phyloP scores from a whole-genome alignment of 495 filamentous ascomycete genomes.

The Penicillium desertorum region DNA sequence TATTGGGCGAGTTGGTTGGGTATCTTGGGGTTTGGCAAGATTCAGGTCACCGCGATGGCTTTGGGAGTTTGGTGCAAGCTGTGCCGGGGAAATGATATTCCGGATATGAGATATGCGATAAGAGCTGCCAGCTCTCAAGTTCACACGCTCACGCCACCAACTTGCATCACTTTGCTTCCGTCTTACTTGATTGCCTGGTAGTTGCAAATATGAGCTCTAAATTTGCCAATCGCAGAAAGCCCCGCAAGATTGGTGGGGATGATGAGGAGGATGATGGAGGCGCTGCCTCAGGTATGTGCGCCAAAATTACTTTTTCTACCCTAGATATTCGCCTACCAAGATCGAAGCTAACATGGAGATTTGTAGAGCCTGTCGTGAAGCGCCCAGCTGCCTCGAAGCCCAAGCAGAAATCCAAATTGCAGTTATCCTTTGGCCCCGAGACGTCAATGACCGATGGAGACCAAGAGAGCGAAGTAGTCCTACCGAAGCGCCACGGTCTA shows the following conservation, averaged over 20 bases:
- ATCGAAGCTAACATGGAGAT: slow-evolving; percentile 15
- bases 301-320: neutral
- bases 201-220: slow-evolving; percentile 66
- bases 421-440: slow-evolving; percentile 72
- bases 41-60: slow-evolving; percentile 20
- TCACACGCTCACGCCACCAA: slow-evolving; percentile 10
- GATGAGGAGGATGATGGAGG: slow-evolving; percentile 57
- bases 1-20: slow-evolving; percentile 50
- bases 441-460: slow-evolving; percentile 55
- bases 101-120: slow-evolving; percentile 31
- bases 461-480: slow-evolving; percentile 56
- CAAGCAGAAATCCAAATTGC: slow-evolving; percentile 63
- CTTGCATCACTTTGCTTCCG: neutral
- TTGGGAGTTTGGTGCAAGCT: slow-evolving; percentile 33
- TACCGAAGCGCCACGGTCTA: slow-evolving; percentile 68
- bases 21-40: slow-evolving; percentile 17
- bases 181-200: slow-evolving; percentile 11
- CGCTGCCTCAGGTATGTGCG: slow-evolving; percentile 36
- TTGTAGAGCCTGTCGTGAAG: slow-evolving; percentile 41
- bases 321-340: neutral
- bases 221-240: slow-evolving; percentile 67
- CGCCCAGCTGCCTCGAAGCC: slow-evolving; percentile 51
- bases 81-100: slow-evolving; percentile 38
- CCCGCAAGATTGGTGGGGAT: slow-evolving; percentile 69
- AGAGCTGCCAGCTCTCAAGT: slow-evolving; percentile 21